Conservation (phyloP, 768 basidiomycete species). For the Tylopilus vinaceipallidus region DNA sequence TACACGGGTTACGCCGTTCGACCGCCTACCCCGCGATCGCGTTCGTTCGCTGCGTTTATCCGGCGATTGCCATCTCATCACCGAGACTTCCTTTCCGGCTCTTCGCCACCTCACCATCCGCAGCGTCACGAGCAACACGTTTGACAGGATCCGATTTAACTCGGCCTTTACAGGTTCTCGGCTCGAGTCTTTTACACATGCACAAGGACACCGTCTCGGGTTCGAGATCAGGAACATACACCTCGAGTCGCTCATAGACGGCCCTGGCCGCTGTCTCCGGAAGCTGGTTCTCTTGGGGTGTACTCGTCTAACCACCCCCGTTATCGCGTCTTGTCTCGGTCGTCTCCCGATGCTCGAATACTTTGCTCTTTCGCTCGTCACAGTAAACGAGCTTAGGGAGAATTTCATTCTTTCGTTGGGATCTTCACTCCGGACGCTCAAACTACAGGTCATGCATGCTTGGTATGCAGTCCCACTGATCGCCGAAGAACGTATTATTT, state of each 20-base stretch:
- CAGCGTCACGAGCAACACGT: conserved; percentile 34
- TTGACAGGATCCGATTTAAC: conserved; percentile 33
- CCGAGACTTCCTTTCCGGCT: conserved; percentile 4
- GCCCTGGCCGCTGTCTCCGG: conserved; percentile 21
- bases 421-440: conserved; percentile 31
- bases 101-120: conserved; percentile 32
- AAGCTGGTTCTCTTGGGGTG: conserved; percentile 38
- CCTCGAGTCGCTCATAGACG: conserved; percentile 30
- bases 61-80: conserved; percentile 29
- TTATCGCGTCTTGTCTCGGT: conserved; percentile 30
- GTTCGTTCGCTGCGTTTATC: conserved; percentile 36
- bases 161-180: conserved; percentile 26
- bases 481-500: conserved; percentile 33
- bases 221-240: conserved; percentile 38
- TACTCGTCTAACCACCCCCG: conserved; percentile 30
- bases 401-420: conserved; percentile 34
- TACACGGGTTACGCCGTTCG: conserved; percentile 31
- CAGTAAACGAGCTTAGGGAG: conserved; percentile 33
- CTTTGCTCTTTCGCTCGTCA: conserved; percentile 36
- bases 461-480: conserved; percentile 31
- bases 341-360: conserved; percentile 31
- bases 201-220: conserved; percentile 33
- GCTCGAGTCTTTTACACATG: conserved; percentile 37
- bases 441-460: conserved; percentile 35
- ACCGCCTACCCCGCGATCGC: conserved; percentile 23